Base-by-base conservation (phyloP, 2,329 filamentous ascomycete genomes). In the Cercospora sesami region DNA sequence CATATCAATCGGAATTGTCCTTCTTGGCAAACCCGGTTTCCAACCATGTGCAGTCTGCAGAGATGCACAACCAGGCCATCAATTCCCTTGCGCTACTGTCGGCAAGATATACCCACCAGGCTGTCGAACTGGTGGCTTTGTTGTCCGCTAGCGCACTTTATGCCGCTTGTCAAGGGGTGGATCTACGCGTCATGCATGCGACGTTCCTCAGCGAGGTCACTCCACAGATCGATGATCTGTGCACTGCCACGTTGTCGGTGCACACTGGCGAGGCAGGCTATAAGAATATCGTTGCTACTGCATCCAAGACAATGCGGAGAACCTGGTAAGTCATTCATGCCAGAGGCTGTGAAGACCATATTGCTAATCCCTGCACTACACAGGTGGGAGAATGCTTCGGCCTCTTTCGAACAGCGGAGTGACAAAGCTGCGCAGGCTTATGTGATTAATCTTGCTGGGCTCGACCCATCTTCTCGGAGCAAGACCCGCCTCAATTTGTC, bases 61-160 rank as follows among this genome's bases (percentile, higher is more conserved):
- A 91, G 75, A 89, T 90, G 85, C 81, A 85, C 42, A 91, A 91
- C 73, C 89, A 91, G 75, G 81, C 84, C 0, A 80, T 91, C 69
- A 91, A 91, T 74, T 89, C 86, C 0, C 81, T 91, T 14, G 89
- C 89, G 9, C 66, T 75, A 21, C 72, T 75, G 59, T 71, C 69
- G 16, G 69, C 72, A 12, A 70, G 74, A 36, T 74, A 74, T 57
- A 75, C 72, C 4, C 39, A 69, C 16, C 70, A 75, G 31, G 72
- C 73, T 8, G 69, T 75, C 3, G 74, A 76, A 39, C 26, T 74
- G 1, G 65, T 76, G 48, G 69, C 65, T 10, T 39, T 74, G 8
- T 70, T 76, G 71, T 69, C 65, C 16, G 67, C 73, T 9, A 67
- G 69, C 10, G 62, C 67, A 53, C 59, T 76, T 21, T 73, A 72